Evolutionary conservation across 305 asterid species (phyloP).

Genomic region (Nicotiana rustica): DNA sequence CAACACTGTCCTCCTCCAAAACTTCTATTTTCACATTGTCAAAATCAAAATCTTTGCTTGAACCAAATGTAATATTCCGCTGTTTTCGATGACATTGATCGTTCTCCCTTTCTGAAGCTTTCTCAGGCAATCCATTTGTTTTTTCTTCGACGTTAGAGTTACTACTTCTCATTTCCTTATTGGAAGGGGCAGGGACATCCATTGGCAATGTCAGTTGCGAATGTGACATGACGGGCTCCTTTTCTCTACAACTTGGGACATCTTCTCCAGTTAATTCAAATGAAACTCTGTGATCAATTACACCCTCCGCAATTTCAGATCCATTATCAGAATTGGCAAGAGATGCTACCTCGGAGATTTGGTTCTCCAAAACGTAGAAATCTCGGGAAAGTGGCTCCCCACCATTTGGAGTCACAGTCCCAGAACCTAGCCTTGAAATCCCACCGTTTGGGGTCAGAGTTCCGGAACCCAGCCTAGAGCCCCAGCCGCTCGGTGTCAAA

Average conservation of each 20-base stretch:
- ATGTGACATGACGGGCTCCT: conserved; percentile 47
- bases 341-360: conserved; percentile 66
- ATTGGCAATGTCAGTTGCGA: conserved; percentile 32
- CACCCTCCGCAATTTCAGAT: conserved; percentile 52
- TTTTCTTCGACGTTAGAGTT: conserved; percentile 45
- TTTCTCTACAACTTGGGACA: conserved; percentile 59
- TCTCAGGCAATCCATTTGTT: conserved; percentile 37
- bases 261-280: conserved; percentile 79
- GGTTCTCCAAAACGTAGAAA: conserved; percentile 49
- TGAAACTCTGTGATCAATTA: conserved; percentile 85
- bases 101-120: conserved; percentile 40
- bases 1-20: conserved; percentile 61
- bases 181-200: conserved; percentile 36
- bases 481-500: conserved; percentile 56
- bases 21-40: conserved; percentile 69
- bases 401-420: conserved; percentile 75
- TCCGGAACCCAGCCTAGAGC: conserved; percentile 65
- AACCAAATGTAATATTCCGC: conserved; percentile 69
- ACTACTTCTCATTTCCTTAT: conserved; percentile 47
- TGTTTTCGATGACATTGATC: conserved; percentile 49
- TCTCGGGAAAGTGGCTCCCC: conserved; percentile 58
- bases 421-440: conserved; percentile 63
- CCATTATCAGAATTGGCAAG: conserved; percentile 65
- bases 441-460: conserved; percentile 64
- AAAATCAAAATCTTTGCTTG: conserved; percentile 91